These are phyloP conservation scores for Fragosphaeria purpurea DNA, from an alignment of 2,329 filamentous ascomycete species.

Conservation along the genomic window DNA sequence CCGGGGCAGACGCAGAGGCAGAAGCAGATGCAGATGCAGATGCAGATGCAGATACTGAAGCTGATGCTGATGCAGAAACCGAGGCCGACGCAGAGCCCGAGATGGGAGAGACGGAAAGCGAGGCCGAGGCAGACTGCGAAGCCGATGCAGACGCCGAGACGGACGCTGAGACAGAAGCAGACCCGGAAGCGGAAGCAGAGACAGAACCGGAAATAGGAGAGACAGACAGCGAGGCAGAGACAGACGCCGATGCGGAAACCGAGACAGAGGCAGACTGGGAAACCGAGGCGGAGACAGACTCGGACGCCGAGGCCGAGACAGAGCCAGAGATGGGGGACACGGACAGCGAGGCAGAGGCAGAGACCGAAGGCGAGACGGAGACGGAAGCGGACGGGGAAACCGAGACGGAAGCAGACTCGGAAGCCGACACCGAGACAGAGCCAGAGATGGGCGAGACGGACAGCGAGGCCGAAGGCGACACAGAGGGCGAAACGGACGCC, in stretches of 20 bases:
- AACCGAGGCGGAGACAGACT: background rate
- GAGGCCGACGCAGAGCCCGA: background rate
- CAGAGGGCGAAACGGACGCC: background rate
- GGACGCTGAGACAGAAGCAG: background rate
- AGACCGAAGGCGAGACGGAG: background rate
- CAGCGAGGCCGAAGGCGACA: background rate
- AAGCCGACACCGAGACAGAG: background rate
- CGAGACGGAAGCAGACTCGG: background rate
- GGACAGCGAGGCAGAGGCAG: background rate
- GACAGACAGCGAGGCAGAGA: background rate
- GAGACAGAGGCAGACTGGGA: background rate
- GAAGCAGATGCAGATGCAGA: slow-evolving; percentile 2
- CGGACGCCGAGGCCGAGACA: background rate
- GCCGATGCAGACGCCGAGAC: background rate
- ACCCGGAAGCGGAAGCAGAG: background rate
- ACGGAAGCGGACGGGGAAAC: background rate
- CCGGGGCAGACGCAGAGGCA: background rate
- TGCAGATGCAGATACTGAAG: background rate
- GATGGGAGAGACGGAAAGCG: too few relatives aligned
- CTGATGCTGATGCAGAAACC: background rate
- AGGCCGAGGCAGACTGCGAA: background rate
- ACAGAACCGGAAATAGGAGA: background rate
- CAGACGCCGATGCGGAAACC: background rate
- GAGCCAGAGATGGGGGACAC: background rate
- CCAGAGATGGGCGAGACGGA: too few relatives aligned